phyloP scores from a whole-genome alignment of 2,329 filamentous ascomycete species.

The Calonectria naviculata region DNA sequence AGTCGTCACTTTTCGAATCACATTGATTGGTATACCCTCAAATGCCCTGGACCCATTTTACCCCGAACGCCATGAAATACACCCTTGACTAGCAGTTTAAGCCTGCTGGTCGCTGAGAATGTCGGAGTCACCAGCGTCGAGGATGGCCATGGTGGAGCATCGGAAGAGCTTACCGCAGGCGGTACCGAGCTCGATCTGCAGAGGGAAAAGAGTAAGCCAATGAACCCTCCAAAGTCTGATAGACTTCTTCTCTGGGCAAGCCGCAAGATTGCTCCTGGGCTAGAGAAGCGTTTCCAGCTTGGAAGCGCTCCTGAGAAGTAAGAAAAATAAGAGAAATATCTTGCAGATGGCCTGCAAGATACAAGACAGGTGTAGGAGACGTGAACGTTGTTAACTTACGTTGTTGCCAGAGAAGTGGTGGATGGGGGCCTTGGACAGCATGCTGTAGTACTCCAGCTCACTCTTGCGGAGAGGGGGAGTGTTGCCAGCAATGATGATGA shows the following conservation, averaged over 20 bases:
- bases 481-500: conserved; percentile 94
- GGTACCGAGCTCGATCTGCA: conserved; percentile 96
- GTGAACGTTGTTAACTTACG: conserved; percentile 73
- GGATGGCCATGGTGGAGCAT: conserved; percentile 95
- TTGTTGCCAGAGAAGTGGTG: conserved; percentile 99
- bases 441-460: conserved; percentile 95
- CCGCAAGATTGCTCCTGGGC: conserved; percentile 46
- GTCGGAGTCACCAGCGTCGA: conserved; percentile 98
- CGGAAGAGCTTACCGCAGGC: conserved; percentile 99
- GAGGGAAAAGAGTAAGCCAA: conserved; percentile 65
- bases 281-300: conserved; percentile 33
- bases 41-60: conserved; percentile 49
- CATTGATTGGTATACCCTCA: conserved; percentile 51
- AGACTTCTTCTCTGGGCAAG: conserved; percentile 93
- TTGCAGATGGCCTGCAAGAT: conserved; percentile 33
- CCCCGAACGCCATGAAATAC: conserved; percentile 58
- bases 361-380: conserved; percentile 25
- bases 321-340: conserved; percentile 28
- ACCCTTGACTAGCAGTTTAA: conserved; percentile 54
- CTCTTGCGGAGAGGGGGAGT: conserved; percentile 97
- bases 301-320: conserved; percentile 38
- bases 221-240: conserved; percentile 89
- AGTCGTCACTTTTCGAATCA: conserved; percentile 47
- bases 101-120: conserved; percentile 85
- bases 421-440: conserved; percentile 93